Conservation (phyloP, 202 grass and related monocot species). For the Brachypodium distachyon region DNA sequence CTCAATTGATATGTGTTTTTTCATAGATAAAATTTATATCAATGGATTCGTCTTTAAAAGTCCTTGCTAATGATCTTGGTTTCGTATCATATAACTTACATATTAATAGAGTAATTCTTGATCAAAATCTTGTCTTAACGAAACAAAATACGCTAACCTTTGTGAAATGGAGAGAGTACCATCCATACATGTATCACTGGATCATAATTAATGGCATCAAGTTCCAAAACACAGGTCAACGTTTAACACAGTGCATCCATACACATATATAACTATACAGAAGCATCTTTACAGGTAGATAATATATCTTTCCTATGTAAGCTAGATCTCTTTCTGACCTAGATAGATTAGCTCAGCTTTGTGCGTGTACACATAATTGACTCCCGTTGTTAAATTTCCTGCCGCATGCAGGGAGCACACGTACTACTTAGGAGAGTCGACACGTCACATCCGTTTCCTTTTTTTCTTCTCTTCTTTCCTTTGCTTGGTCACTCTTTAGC, state of each 20-base stretch:
- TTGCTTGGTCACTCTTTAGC: conserved; percentile 10
- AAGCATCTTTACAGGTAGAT: neutral
- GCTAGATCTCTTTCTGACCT: neutral
- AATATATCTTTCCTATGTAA: neutral
- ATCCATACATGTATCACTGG: neutral
- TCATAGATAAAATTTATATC: too few relatives aligned
- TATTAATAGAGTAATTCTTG: too few relatives aligned
- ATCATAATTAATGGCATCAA: neutral
- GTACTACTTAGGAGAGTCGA: neutral
- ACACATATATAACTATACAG: neutral
- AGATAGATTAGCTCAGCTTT: neutral
- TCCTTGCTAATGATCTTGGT: too few relatives aligned
- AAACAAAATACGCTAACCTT: too few relatives aligned
- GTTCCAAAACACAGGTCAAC: conserved; percentile 9
- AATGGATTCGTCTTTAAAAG: too few relatives aligned
- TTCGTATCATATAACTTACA: too few relatives aligned
- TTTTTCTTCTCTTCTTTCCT: too few relatives aligned
- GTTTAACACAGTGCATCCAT: neutral
- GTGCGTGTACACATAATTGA: neutral
- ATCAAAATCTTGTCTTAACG: too few relatives aligned
- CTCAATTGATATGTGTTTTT: too few relatives aligned
- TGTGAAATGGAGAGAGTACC: too few relatives aligned
- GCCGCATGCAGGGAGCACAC: neutral
- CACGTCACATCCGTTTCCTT: conserved; percentile 2
- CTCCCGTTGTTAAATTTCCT: neutral